Percentiles rank a stretch among this genome's conserved stretches.
phyloP scores from a whole-genome alignment of 768 basidiomycete species.

The Termitomyces sp. region DNA sequence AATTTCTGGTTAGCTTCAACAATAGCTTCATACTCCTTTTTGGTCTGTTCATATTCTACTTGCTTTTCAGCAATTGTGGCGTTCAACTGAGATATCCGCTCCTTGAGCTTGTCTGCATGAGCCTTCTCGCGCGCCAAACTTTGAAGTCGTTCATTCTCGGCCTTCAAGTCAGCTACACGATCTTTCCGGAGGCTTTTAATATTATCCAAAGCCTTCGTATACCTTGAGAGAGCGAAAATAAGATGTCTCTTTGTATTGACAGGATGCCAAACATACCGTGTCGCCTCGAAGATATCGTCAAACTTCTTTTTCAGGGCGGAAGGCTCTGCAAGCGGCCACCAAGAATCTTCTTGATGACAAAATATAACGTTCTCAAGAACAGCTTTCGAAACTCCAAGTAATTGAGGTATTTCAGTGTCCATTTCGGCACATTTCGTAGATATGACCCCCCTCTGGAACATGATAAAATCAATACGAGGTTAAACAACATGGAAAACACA shows the following conservation, averaged over 20 bases:
- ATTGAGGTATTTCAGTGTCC: conserved; percentile 87
- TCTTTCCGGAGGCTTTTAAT: conserved; percentile 92
- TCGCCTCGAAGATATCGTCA: conserved; percentile 99
- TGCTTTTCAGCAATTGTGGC: conserved; percentile 63
- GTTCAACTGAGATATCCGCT: conserved; percentile 56
- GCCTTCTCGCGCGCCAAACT: conserved; percentile 76
- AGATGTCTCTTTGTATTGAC: background rate
- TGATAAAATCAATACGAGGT: background rate
- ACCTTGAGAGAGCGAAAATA: conserved; percentile 40
- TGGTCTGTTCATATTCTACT: conserved; percentile 65
- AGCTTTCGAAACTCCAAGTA: conserved; percentile 95
- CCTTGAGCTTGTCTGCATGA: conserved; percentile 79
- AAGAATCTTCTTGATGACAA: conserved; percentile 98
- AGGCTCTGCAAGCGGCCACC: conserved; percentile 95
- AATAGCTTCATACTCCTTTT: conserved; percentile 56
- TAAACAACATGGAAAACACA: conserved; percentile 24
- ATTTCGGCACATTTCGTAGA: conserved; percentile 98
- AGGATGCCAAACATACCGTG: conserved; percentile 47
- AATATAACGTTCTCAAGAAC: conserved; percentile 99
- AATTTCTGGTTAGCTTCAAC: conserved; percentile 71
- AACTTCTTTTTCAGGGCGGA: conserved; percentile 95
- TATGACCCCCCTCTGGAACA: conserved; percentile 69
- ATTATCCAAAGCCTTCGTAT: conserved; percentile 92
- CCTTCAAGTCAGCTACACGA: conserved; percentile 82
- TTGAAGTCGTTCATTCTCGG: conserved; percentile 83